phyloP scores from a whole-genome alignment of 441 rosid genomes.

The Croton laevigatus region DNA sequence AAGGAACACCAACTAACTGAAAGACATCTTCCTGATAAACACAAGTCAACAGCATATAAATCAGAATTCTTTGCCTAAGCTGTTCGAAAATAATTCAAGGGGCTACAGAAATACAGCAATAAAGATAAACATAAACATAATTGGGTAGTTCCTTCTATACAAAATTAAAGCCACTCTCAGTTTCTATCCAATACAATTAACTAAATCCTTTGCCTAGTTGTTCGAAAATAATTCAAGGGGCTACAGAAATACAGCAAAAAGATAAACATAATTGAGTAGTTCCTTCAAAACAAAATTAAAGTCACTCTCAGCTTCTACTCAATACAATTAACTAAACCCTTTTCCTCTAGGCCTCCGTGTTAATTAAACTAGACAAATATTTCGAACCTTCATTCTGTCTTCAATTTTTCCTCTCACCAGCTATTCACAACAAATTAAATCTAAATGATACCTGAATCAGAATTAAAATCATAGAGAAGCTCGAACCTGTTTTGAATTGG shows the following conservation, averaged over 20 bases:
- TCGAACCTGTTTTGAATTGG: conserved; percentile 68
- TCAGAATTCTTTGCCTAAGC: not conserved
- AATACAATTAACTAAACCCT: not conserved
- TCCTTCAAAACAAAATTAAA: not conserved
- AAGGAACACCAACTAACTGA: conserved; percentile 67
- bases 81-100: not conserved
- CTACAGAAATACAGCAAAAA: too few species aligned
- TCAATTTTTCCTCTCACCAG: not conserved
- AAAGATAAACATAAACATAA: not conserved
- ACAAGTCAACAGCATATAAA: conserved; percentile 14
- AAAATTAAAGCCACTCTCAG: too few species aligned
- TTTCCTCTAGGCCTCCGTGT: too few species aligned
- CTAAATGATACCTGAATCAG: not conserved
- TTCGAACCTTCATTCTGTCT: not conserved
- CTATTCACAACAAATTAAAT: not conserved
- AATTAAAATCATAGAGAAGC: not conserved
- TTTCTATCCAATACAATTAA: too few species aligned
- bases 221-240: not conserved
- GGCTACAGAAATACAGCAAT: not conserved
- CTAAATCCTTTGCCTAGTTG: not conserved
- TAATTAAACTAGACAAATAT: not conserved
- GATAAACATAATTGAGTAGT: not conserved
- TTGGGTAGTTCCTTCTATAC: not conserved
- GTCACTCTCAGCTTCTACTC: too few species aligned
- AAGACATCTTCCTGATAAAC: conserved; percentile 66